Conservation (phyloP, 2,329 filamentous ascomycete genomes). For the Aspergillus sp. region DNA sequence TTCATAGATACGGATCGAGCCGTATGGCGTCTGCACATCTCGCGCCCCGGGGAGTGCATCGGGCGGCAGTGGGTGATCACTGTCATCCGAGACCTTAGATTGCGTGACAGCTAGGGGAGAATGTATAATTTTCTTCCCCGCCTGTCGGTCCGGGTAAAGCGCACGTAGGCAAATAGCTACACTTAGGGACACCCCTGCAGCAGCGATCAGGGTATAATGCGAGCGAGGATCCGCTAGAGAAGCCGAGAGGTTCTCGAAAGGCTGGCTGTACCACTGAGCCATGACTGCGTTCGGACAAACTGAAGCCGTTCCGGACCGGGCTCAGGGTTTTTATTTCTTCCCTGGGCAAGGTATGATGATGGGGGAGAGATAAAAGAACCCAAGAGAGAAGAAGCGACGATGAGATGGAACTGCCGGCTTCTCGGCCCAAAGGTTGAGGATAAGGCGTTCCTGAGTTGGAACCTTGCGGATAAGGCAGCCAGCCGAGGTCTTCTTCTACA, state of each 20-base stretch:
- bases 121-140: slow-evolving; percentile 22
- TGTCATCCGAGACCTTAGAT: slow-evolving; percentile 36
- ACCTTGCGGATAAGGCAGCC: not conserved
- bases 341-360: not conserved
- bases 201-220: slow-evolving; percentile 34
- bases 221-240: slow-evolving; percentile 29
- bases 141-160: slow-evolving; percentile 20
- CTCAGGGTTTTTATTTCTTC: not conserved
- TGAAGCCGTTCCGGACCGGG: too few relatives aligned
- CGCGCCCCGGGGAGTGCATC: slow-evolving; percentile 63
- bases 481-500: not conserved
- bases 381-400: too few relatives aligned
- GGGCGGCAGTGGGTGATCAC: slow-evolving; percentile 62
- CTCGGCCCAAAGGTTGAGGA: too few relatives aligned
- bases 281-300: slow-evolving; percentile 17
- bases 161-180: slow-evolving; percentile 33
- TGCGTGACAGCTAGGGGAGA: slow-evolving; percentile 39
- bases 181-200: slow-evolving; percentile 36
- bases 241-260: slow-evolving; percentile 34
- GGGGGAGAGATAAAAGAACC: not conserved
- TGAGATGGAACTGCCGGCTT: too few relatives aligned
- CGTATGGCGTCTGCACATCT: slow-evolving; percentile 63
- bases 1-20: slow-evolving; percentile 72
- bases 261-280: slow-evolving; percentile 34
- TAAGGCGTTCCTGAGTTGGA: not conserved